Evolutionary conservation across 148 eudicot species (phyloP).

Genomic region (Silene latifolia): DNA sequence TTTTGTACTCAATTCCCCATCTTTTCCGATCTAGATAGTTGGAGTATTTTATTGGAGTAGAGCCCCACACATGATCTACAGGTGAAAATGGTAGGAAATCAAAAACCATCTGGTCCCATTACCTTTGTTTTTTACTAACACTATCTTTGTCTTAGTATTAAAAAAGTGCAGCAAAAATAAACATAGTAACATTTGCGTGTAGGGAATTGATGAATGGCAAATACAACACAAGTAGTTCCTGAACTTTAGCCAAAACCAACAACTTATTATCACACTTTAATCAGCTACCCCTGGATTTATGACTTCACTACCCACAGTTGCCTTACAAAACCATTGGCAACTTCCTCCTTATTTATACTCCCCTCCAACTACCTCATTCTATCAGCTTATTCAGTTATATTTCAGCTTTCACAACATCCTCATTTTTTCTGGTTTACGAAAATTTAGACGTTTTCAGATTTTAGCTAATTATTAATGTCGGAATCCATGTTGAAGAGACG

Average conservation of each 20-base stretch:
- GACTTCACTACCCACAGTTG: conserved; percentile 12
- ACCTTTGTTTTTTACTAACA: too few species aligned
- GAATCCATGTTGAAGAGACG: background rate
- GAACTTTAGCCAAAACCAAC: conserved; percentile 27
- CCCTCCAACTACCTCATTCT: background rate
- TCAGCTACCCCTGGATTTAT: background rate
- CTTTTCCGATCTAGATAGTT: too few species aligned
- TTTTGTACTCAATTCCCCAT: too few species aligned
- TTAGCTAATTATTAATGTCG: background rate
- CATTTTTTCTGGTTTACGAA: too few species aligned
- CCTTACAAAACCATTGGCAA: conserved; percentile 28
- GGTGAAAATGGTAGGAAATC: too few species aligned
- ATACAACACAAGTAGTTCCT: conserved; percentile 9
- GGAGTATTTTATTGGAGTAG: too few species aligned
- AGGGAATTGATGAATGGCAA: conserved; percentile 3
- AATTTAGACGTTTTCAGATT: too few species aligned
- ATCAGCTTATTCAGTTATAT: background rate
- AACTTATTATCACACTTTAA: conserved; percentile 8
- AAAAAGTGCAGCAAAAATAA: background rate
- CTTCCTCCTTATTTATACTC: background rate
- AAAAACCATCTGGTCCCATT: too few species aligned
- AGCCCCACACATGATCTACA: too few species aligned
- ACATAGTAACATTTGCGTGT: conserved; percentile 2
- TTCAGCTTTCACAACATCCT: too few species aligned
- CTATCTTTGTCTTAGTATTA: background rate